Conservation (phyloP, 2,329 filamentous ascomycete species). For the Drechmeria coniospora region DNA sequence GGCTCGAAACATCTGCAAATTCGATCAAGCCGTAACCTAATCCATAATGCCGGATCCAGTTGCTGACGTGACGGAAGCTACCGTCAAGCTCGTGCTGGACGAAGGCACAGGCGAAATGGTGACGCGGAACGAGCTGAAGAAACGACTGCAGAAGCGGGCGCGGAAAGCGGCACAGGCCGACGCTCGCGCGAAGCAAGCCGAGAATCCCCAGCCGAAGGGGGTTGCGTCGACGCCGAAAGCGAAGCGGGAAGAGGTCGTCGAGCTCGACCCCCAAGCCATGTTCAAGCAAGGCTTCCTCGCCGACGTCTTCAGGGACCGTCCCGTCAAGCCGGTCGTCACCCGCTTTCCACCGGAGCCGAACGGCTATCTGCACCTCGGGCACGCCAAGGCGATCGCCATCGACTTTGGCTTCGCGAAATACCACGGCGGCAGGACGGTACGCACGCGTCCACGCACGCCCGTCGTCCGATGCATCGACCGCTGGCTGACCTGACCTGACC, state of each 20-base stretch:
- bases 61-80: slow-evolving; percentile 27
- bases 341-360: slow-evolving; percentile 82
- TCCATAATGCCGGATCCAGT: slow-evolving; percentile 30
- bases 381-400: slow-evolving; percentile 88
- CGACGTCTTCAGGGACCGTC: slow-evolving; percentile 55
- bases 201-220: slow-evolving; percentile 32
- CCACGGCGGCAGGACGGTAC: slow-evolving; percentile 70
- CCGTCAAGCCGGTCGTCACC: slow-evolving; percentile 46
- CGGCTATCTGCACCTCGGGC: slow-evolving; percentile 84
- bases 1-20: no score
- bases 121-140: slow-evolving; percentile 47
- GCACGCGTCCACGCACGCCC: no score
- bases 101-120: slow-evolving; percentile 50
- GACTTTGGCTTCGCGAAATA: slow-evolving; percentile 90
- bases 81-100: slow-evolving; percentile 44
- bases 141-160: slow-evolving; percentile 38
- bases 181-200: slow-evolving; percentile 70
- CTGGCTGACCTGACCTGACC: no score
- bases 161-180: slow-evolving; percentile 46
- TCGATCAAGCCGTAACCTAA: no score
- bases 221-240: slow-evolving; percentile 1
- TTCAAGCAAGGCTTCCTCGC: slow-evolving; percentile 67
- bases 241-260: slow-evolving; percentile 19
- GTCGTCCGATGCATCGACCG: no score
- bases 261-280: slow-evolving; percentile 49